phyloP scores from a whole-genome alignment of 1,284 basidiomycete genomes.

The Mycocalia duriaeana region DNA sequence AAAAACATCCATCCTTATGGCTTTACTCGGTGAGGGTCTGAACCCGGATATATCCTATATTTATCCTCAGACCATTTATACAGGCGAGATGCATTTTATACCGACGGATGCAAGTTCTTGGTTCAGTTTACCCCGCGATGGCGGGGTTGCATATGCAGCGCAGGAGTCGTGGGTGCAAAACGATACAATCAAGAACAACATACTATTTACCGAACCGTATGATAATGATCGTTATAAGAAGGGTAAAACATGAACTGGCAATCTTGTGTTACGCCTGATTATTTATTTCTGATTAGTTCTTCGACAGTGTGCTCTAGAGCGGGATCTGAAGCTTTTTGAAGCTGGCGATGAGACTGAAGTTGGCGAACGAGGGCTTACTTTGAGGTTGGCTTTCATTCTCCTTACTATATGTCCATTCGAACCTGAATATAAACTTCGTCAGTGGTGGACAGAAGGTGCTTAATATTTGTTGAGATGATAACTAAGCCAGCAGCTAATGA shows the following conservation, averaged over 20 bases:
- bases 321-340: constrained; percentile 59
- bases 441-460: constrained; percentile 68
- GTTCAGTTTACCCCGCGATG: constrained; percentile 61
- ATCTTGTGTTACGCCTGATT: too few relatives aligned
- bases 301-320: constrained; percentile 56
- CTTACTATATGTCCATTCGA: neutral
- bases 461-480: neutral
- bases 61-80: neutral
- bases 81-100: constrained; percentile 21
- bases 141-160: constrained; percentile 69
- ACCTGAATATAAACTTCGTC: constrained; percentile 35
- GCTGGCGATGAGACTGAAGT: constrained; percentile 72
- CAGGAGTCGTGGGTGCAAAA: constrained; percentile 77
- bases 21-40: constrained; percentile 38
- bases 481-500: neutral
- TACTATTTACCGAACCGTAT: constrained; percentile 46
- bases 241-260: constrained; percentile 11
- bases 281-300: constrained; percentile 32
- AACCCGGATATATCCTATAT: too few relatives aligned
- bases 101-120: constrained; percentile 50
- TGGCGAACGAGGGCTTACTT: constrained; percentile 58
- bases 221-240: constrained; percentile 46
- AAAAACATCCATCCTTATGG: constrained; percentile 51
- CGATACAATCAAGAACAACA: constrained; percentile 39
- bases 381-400: constrained; percentile 27